Evolutionary conservation across 768 basidiomycete species (phyloP).

Genomic region (Hortiboletus campestris): DNA sequence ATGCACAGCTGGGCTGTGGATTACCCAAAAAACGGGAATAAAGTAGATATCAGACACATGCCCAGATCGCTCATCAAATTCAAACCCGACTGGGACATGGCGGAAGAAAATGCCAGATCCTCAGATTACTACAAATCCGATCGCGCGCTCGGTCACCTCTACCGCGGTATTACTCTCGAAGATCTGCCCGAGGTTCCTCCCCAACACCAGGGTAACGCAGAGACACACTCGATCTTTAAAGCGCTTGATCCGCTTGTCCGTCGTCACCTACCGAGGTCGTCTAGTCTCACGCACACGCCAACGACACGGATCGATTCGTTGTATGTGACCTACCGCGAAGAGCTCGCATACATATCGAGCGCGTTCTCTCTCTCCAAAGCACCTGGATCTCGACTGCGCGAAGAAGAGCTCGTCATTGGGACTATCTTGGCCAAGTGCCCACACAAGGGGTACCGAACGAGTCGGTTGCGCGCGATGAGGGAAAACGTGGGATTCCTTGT

Average conservation of each 20-base stretch:
- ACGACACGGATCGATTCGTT: background rate
- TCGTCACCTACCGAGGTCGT: background rate
- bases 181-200: background rate
- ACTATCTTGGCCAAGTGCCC: background rate
- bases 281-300: background rate
- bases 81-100: constrained; percentile 57
- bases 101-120: background rate
- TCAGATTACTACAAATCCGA: constrained; percentile 1
- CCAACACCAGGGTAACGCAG: background rate
- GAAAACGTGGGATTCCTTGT: background rate
- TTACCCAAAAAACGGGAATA: constrained; percentile 71
- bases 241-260: background rate
- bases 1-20: constrained; percentile 66
- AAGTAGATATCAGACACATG: constrained; percentile 50
- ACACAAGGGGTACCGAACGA: background rate
- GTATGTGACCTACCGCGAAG: constrained; percentile 1
- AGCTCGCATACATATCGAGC: background rate
- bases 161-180: background rate
- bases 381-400: background rate
- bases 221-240: background rate
- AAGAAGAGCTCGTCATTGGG: constrained; percentile 1
- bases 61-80: constrained; percentile 56
- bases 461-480: background rate
- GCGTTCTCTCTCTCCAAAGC: background rate
- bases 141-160: constrained; percentile 1